phyloP scores from a whole-genome alignment of 768 basidiomycete species.

The Amanita thiersii region DNA sequence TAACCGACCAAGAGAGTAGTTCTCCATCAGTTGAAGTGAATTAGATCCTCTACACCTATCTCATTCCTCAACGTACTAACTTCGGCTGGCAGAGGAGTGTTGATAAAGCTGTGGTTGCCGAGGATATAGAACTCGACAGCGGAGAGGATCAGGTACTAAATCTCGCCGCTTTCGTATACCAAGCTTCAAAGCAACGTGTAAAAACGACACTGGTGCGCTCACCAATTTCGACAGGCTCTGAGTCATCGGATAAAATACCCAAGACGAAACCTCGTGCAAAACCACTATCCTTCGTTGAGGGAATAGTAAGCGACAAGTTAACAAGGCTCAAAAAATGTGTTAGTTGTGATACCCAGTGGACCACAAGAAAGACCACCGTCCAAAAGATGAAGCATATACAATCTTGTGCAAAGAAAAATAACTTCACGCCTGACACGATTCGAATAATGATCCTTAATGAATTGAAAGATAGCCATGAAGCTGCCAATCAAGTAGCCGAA shows the following conservation, averaged over 20 bases:
- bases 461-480: conserved; percentile 16
- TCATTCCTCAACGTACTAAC: conserved; percentile 4
- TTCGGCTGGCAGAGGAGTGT: too few relatives aligned
- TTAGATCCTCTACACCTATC: too few relatives aligned
- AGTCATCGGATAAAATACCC: conserved; percentile 7
- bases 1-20: conserved; percentile 13
- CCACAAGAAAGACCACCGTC: conserved; percentile 48
- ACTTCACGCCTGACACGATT: conserved; percentile 47
- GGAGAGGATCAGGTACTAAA: background rate
- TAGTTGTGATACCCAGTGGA: conserved; percentile 62
- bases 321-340: conserved; percentile 48
- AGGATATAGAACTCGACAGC: too few relatives aligned
- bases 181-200: background rate
- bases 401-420: conserved; percentile 57
- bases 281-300: conserved; percentile 17
- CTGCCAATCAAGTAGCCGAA: background rate
- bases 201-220: background rate
- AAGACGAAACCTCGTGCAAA: conserved; percentile 11
- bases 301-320: conserved; percentile 41
- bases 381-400: conserved; percentile 66
- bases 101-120: too few relatives aligned
- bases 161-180: conserved; percentile 3
- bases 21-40: too few relatives aligned
- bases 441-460: conserved; percentile 43
- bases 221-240: conserved; percentile 7